A percentile compares a stretch with the other conserved stretches of the same genome.
Conservation (phyloP, 495 filamentous ascomycete genomes). For the Aspergillus saccharolyticus region DNA sequence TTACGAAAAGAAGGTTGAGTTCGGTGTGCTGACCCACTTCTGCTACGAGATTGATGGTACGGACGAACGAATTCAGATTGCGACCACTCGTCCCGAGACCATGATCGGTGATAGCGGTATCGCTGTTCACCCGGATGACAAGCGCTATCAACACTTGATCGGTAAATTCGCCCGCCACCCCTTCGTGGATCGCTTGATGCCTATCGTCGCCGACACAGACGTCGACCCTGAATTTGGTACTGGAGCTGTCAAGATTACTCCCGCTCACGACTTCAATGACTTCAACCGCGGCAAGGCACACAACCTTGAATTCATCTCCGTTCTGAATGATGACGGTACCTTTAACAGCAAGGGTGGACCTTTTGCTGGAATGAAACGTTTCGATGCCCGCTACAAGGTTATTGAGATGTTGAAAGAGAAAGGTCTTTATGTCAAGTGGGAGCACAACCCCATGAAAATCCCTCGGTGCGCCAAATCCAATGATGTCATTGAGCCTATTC, state of each 20-base stretch:
- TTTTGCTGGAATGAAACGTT: constrained; percentile 66
- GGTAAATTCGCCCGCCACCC: constrained; percentile 69
- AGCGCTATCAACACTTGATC: constrained; percentile 57
- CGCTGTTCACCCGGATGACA: constrained; percentile 71
- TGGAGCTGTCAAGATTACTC: constrained; percentile 75
- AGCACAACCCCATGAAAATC: constrained; percentile 76
- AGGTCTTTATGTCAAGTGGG: constrained; percentile 71
- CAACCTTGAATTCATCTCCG: constrained; percentile 49
- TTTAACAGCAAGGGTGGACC: constrained; percentile 59
- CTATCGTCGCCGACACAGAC: constrained; percentile 65
- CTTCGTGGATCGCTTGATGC: constrained; percentile 60
- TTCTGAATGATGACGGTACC: constrained; percentile 56
- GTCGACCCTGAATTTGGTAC: constrained; percentile 74
- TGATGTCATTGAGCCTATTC: constrained; percentile 73
- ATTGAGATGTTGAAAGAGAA: constrained; percentile 63
- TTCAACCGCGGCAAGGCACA: constrained; percentile 66
- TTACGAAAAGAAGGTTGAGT: constrained; percentile 65
- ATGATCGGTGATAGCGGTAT: constrained; percentile 76
- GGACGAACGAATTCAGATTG: constrained; percentile 65
- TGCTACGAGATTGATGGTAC: constrained; percentile 63
- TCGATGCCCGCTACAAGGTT: constrained; percentile 69
- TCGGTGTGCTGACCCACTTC: constrained; percentile 66
- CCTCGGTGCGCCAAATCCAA: constrained; percentile 68
- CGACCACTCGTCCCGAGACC: constrained; percentile 76
- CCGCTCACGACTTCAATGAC: constrained; percentile 75